These are phyloP conservation scores for Rhodotorula paludigena DNA, from an alignment of 768 basidiomycete species.

Conservation along the genomic window DNA sequence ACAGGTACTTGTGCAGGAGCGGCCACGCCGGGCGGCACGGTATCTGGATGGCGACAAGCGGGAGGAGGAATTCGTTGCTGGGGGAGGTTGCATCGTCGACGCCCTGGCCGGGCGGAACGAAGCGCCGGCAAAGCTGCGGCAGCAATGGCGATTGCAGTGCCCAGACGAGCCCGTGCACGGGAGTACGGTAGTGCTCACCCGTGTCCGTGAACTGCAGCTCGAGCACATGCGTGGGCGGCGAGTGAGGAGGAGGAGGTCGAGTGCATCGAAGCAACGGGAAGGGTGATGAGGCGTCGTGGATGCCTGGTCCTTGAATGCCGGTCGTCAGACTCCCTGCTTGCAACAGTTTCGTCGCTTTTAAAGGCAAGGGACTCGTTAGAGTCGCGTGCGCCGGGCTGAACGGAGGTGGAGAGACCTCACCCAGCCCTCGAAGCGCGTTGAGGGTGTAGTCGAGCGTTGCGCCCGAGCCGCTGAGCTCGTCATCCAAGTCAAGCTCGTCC, in stretches of 20 bases:
- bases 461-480: background rate
- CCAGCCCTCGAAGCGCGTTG: background rate
- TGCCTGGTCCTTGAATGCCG: background rate
- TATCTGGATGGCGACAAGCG: background rate
- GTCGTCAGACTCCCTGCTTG: background rate
- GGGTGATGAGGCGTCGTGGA: background rate
- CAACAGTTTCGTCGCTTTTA: background rate
- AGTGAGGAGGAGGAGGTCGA: background rate
- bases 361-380: background rate
- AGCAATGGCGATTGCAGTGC: background rate
- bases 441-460: background rate
- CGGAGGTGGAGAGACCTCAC: background rate
- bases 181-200: background rate
- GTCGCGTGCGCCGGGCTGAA: background rate
- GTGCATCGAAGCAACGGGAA: background rate
- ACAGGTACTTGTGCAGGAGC: conserved; percentile 1
- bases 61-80: background rate
- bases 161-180: conserved; percentile 1
- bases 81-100: too few species aligned
- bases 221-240: background rate
- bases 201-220: conserved; percentile 1
- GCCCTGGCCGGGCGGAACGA: background rate
- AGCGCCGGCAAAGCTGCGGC: too few species aligned
- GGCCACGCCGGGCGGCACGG: background rate
- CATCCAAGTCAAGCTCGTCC: conserved; percentile 1